These are phyloP conservation scores for Pseudocercospora vitis DNA, from an alignment of 2,329 filamentous ascomycete genomes.

Conservation along the genomic window DNA sequence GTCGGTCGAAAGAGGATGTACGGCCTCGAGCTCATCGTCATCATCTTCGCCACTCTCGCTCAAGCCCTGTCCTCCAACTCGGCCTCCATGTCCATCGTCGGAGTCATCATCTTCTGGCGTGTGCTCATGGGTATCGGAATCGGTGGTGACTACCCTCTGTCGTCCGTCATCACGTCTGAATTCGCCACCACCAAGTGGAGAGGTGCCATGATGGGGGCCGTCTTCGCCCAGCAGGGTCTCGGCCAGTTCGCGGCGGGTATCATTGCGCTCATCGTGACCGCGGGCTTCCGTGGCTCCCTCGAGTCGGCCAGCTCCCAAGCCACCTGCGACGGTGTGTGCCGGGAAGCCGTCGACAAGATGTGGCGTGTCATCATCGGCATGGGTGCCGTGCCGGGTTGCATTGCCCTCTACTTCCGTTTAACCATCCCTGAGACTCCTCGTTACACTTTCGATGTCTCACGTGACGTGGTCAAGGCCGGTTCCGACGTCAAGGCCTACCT, in stretches of 20 bases:
- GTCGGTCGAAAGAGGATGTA: conserved; percentile 83
- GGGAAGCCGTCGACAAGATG: conserved; percentile 78
- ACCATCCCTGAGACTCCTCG: conserved; percentile 86
- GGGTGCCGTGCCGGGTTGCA: conserved; percentile 74
- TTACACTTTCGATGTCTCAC: conserved; percentile 80
- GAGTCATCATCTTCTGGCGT: conserved; percentile 76
- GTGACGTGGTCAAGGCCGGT: conserved; percentile 71
- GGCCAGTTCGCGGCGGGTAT: conserved; percentile 76
- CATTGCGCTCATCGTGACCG: conserved; percentile 65
- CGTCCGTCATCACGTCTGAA: conserved; percentile 81
- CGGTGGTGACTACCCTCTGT: conserved; percentile 77
- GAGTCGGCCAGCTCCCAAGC: conserved; percentile 43
- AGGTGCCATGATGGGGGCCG: conserved; percentile 82
- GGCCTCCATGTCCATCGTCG: conserved; percentile 60
- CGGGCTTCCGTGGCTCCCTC: conserved; percentile 42
- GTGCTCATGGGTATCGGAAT: conserved; percentile 78
- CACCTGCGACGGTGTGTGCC: conserved; percentile 64
- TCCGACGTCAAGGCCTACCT: conserved; percentile 76
- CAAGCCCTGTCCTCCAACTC: conserved; percentile 67
- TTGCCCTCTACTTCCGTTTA: conserved; percentile 81
- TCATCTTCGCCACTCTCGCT: conserved; percentile 74
- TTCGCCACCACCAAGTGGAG: conserved; percentile 84
- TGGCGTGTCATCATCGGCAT: conserved; percentile 81
- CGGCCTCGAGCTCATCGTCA: conserved; percentile 75
- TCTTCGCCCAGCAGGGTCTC: conserved; percentile 85